Base-by-base conservation (phyloP, 208 protist species). In the Trypanosoma rangeli region DNA sequence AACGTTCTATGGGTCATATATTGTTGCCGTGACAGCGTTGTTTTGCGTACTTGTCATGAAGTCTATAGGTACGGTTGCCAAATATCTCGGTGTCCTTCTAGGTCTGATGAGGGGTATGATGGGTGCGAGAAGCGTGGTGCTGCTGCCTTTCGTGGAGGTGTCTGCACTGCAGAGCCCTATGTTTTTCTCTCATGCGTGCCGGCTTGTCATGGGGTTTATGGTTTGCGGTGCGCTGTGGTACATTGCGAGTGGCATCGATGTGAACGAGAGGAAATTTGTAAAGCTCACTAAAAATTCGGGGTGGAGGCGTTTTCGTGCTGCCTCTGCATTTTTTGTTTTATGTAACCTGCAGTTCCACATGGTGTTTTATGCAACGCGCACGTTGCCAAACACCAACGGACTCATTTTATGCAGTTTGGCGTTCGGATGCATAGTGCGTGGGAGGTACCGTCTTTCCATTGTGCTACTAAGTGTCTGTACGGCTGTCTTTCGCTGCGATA, bases 331-430 rank as follows among this genome's bases (percentile, higher is more conserved):
- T 69, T 63, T 79, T 39, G 56, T 92, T 39, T 65, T 95, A 15
- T 83, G 75, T 37, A 33, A 64, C 12, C 46, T 37, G 20, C 92
- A 98, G 73, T 98, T 98, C 72, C 95, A 98, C 70, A 28, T 94
- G 16, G 31, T 94, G 0, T 98, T 97, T 79, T 98, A 98, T 75
- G 73, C 82, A 13, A 86, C 73, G 12, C 78, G 96, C 26, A 64
- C 93, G 46, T 81, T 98, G 13, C 94, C 95, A 24, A 98, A 98
- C 74, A 92, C 85, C 1, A 98, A 95, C 70, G 97, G 91, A 10
- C 56, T 95, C 7, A 50, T 88, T 49, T 37, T 84, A 44, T 56
- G 57, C 62, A 82, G 70, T 50, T 18, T 86, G 20, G 89, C 85
- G 8, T 80, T 83, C n/a, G 74, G 73, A 28, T 73, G 44, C 39